These are phyloP conservation scores for Pichia nanzhaoensis DNA, from an alignment of 805 yeast genomes.

Conservation along the genomic window DNA sequence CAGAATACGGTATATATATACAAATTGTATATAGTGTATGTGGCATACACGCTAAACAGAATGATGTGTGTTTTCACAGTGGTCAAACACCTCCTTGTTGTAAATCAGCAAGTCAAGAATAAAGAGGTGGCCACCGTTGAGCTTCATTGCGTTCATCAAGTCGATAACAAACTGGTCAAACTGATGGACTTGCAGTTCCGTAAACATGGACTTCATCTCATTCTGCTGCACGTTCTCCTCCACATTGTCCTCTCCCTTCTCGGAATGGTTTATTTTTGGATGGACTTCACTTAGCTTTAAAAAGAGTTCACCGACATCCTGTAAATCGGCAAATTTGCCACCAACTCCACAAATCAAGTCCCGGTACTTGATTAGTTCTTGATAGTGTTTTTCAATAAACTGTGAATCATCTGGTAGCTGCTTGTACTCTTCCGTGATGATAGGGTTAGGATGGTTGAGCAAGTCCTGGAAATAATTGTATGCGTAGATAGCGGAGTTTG, in stretches of 20 bases:
- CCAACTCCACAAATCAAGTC: slow-evolving; percentile 24
- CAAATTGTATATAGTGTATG: too few relatives aligned
- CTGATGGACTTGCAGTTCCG: slow-evolving; percentile 19
- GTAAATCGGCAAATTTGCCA: slow-evolving; percentile 33
- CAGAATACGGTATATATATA: too few relatives aligned
- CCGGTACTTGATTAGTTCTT: slow-evolving; percentile 33
- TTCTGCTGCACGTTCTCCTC: background rate
- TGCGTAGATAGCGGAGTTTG: slow-evolving; percentile 26
- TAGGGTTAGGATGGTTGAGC: slow-evolving; percentile 9
- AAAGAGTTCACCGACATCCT: slow-evolving; percentile 33
- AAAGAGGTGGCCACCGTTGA: slow-evolving; percentile 55
- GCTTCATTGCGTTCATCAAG: slow-evolving; percentile 36
- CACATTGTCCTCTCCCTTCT: background rate
- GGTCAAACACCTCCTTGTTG: slow-evolving; percentile 42
- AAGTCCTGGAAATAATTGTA: slow-evolving; percentile 19
- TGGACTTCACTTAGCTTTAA: slow-evolving; percentile 32
- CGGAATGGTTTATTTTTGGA: slow-evolving; percentile 10
- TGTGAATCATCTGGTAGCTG: slow-evolving; percentile 50
- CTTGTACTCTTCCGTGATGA: slow-evolving; percentile 29
- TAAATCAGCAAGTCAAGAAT: slow-evolving; percentile 51
- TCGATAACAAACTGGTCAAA: slow-evolving; percentile 34
- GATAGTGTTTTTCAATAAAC: slow-evolving; percentile 43
- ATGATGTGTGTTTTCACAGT: slow-evolving; percentile 30
- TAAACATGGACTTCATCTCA: slow-evolving; percentile 26
- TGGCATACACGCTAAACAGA: too few relatives aligned